A percentile compares a stretch with the other conserved stretches of the same genome.
These are phyloP conservation scores for Zizania latifolia DNA, from an alignment of 176 grass and related monocot species.

Conservation along the genomic window DNA sequence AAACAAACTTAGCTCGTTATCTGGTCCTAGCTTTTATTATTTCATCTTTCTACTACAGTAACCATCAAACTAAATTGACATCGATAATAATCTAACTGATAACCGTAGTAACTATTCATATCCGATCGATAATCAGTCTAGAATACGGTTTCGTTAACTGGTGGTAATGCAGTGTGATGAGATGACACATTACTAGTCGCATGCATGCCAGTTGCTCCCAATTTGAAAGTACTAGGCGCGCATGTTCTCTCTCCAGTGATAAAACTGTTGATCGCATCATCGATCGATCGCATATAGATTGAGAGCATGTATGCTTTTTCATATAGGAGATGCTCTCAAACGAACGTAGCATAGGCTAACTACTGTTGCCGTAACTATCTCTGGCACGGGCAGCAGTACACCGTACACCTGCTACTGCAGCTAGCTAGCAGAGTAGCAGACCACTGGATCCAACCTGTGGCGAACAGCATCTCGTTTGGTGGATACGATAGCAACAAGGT, in stretches of 20 bases:
- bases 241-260: not conserved
- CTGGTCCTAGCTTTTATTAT: too few species aligned
- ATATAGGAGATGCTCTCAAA: not conserved
- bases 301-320: too few species aligned
- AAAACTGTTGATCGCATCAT: not conserved
- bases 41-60: too few species aligned
- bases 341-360: not conserved
- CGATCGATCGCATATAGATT: too few species aligned
- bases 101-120: too few species aligned
- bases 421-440: too few species aligned
- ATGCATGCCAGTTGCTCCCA: not conserved
- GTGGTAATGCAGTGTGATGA: too few species aligned
- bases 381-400: not conserved
- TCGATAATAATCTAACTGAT: too few species aligned
- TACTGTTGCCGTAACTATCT: not conserved
- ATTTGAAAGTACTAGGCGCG: not conserved
- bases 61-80: too few species aligned
- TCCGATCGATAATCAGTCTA: too few species aligned
- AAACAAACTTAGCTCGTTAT: too few species aligned
- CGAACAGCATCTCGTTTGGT: not conserved
- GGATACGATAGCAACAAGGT: not conserved
- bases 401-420: not conserved
- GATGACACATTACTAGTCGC: not conserved
- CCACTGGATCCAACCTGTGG: not conserved
- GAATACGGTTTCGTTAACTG: too few species aligned